A percentile compares a stretch with the other conserved stretches of the same genome.
These are phyloP conservation scores for Fusarium tuaranense DNA, from an alignment of 2,329 filamentous ascomycete genomes.

Conservation along the genomic window DNA sequence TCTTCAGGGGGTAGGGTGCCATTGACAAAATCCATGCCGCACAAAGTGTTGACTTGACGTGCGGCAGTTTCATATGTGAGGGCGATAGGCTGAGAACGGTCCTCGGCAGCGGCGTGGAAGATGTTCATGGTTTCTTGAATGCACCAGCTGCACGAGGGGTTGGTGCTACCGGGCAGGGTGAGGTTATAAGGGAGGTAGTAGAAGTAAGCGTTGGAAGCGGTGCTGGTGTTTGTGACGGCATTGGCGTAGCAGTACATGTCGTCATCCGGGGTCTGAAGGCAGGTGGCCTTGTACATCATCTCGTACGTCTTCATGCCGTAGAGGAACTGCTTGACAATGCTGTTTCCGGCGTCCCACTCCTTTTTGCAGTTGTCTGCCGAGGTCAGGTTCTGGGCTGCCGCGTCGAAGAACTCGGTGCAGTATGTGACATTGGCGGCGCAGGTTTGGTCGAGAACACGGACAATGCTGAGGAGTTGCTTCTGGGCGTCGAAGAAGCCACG, in stretches of 20 bases:
- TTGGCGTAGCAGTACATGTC: conserved; percentile 84
- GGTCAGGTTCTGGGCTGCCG: conserved; percentile 75
- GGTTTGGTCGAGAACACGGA: conserved; percentile 81
- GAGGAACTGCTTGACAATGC: conserved; percentile 79
- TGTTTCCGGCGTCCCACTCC: conserved; percentile 77
- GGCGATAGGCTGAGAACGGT: conserved; percentile 74
- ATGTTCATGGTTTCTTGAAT: conserved; percentile 84
- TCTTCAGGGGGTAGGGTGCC: conserved; percentile 59
- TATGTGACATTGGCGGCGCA: conserved; percentile 75
- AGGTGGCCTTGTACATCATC: conserved; percentile 83
- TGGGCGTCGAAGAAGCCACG: conserved; percentile 84
- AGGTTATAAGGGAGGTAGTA: conserved; percentile 89
- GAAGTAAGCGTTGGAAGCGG: conserved; percentile 78
- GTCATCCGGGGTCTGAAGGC: conserved; percentile 75
- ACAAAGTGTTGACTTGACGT: conserved; percentile 75
- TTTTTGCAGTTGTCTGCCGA: conserved; percentile 72
- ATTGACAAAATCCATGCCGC: conserved; percentile 70
- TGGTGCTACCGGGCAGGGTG: conserved; percentile 71
- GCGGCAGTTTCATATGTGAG: conserved; percentile 79
- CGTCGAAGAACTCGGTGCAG: conserved; percentile 75
- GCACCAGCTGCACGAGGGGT: conserved; percentile 82
- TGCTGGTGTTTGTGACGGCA: conserved; percentile 81
- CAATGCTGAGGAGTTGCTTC: conserved; percentile 77
- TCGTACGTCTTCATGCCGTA: conserved; percentile 81
- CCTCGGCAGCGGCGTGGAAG: conserved; percentile 76